A percentile compares a stretch with the other conserved stretches of the same genome.
Evolutionary conservation across 2,329 filamentous ascomycete species (phyloP).

Genomic region (Allantophomopsis cytisporea): DNA sequence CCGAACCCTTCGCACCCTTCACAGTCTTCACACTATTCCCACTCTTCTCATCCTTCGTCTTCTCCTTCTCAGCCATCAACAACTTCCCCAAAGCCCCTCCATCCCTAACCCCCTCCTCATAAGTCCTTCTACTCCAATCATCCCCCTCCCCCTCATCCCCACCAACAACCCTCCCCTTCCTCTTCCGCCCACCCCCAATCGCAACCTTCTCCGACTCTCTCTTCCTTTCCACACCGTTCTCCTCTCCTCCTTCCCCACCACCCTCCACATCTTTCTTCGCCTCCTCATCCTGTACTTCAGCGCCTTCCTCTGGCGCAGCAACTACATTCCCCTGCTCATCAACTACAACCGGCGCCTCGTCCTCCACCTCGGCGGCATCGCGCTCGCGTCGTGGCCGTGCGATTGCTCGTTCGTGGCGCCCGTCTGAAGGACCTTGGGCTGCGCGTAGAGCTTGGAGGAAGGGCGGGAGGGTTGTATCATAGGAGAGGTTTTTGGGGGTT

Average conservation of each 20-base stretch:
- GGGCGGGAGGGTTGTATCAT: constrained; percentile 44
- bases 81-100: constrained; percentile 25
- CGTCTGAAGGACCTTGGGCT: constrained; percentile 29
- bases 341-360: constrained; percentile 64
- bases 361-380: constrained; percentile 54
- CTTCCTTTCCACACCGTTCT: constrained; percentile 1
- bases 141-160: constrained; percentile 22
- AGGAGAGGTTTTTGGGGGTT: constrained; percentile 57
- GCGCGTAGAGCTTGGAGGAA: constrained; percentile 45
- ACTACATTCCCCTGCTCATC: constrained; percentile 49
- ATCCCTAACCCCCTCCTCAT: constrained; percentile 2
- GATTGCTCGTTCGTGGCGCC: constrained; percentile 21
- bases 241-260: constrained; percentile 15
- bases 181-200: constrained; percentile 13
- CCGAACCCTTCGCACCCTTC: constrained; percentile 7
- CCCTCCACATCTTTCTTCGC: constrained; percentile 9
- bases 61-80: constrained; percentile 20
- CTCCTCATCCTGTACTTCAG: constrained; percentile 28
- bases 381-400: constrained; percentile 31
- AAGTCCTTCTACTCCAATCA: constrained; percentile 2
- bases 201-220: constrained; percentile 11
- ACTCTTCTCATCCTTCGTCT: not conserved
- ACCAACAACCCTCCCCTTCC: constrained; percentile 28
- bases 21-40: constrained; percentile 6
- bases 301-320: constrained; percentile 20